phyloP scores from a whole-genome alignment of 306 rosid species.

The cucumber (Cucumis sativus) region Cucumber_9930_V3 NC_026656.2:17917001-17917500 shows the following conservation, averaged over 20 bases:
- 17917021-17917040: neutral
- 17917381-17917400: neutral
- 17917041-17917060: neutral
- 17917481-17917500: neutral
- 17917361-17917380: neutral
- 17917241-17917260: conserved; percentile 22
- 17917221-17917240: conserved; percentile 17
- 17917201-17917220: conserved; percentile 54
- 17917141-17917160: conserved; percentile 65
- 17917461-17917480: neutral
- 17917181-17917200: conserved; percentile 41
- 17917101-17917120: neutral
- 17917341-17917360: conserved; percentile 11
- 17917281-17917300: conserved; percentile 66
- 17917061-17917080: neutral
- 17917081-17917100: neutral
- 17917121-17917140: conserved; percentile 30
- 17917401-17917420: neutral
- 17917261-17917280: conserved; percentile 40
- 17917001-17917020: neutral
- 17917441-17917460: neutral
- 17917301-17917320: conserved; percentile 74
- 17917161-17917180: conserved; percentile 46
- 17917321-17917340: conserved; percentile 72
- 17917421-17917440: neutral